Evolutionary conservation across 192 early-diverging fungal genomes (phyloP).

Genomic region (Phycomyces blakesleeanus): DNA sequence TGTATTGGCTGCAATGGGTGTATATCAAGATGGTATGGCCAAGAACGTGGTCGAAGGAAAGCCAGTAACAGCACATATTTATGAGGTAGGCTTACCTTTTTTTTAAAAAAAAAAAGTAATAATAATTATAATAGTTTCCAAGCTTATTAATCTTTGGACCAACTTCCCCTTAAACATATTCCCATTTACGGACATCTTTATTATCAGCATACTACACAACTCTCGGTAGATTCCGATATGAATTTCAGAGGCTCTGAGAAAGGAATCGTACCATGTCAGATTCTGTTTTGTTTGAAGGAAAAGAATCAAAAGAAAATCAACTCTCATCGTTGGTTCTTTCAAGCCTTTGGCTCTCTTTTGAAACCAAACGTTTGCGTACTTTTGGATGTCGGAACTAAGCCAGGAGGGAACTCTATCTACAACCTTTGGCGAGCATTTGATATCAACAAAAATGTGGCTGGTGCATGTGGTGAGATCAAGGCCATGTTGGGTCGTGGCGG

Average conservation of each 20-base stretch:
- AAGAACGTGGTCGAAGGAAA: slow-evolving; percentile 61
- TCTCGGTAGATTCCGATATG: slow-evolving; percentile 52
- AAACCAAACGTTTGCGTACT: slow-evolving; percentile 60
- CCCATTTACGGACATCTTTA: background rate
- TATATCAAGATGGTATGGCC: slow-evolving; percentile 71
- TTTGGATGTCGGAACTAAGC: slow-evolving; percentile 80
- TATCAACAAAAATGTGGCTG: slow-evolving; percentile 63
- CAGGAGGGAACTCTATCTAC: slow-evolving; percentile 65
- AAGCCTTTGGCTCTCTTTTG: slow-evolving; percentile 54
- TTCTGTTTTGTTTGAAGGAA: slow-evolving; percentile 78
- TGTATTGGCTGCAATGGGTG: slow-evolving; percentile 70
- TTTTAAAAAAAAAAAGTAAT: no score
- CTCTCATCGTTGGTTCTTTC: slow-evolving; percentile 61
- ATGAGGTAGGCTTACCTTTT: slow-evolving; percentile 42
- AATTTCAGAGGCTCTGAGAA: slow-evolving; percentile 45
- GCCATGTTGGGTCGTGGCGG: slow-evolving; percentile 59
- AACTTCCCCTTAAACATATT: background rate
- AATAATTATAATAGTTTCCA: no score
- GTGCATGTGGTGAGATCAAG: slow-evolving; percentile 83
- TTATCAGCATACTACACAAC: slow-evolving; percentile 50
- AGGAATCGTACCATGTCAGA: slow-evolving; percentile 62
- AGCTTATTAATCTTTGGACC: background rate
- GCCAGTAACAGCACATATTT: slow-evolving; percentile 63
- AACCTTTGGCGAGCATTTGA: slow-evolving; percentile 80
- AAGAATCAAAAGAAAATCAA: slow-evolving; percentile 66